phyloP scores from a whole-genome alignment of 352 stramenopile genomes.

The Phytophthora europaea region DNA sequence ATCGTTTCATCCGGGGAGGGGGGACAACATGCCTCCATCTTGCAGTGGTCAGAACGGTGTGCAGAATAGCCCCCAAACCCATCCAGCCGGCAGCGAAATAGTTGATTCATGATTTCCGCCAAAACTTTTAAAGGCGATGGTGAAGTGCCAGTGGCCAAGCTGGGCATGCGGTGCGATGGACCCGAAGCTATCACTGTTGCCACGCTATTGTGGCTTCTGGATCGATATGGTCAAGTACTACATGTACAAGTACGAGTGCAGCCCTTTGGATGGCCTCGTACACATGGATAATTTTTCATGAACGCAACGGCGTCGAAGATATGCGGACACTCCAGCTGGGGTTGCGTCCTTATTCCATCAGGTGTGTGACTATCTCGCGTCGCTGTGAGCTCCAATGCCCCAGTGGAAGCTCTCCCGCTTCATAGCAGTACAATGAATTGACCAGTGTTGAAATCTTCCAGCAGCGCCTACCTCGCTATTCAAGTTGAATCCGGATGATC shows the following conservation, averaged over 20 bases:
- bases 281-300: not conserved
- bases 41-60: constrained; percentile 26
- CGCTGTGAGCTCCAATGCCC: constrained; percentile 9
- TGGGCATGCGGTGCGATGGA: not conserved
- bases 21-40: constrained; percentile 14
- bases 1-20: constrained; percentile 9
- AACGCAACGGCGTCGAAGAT: not conserved
- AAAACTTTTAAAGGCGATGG: constrained; percentile 11
- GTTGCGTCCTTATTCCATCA: constrained; percentile 31
- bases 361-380: constrained; percentile 28
- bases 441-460: constrained; percentile 16
- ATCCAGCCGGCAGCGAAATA: constrained; percentile 27
- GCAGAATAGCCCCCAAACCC: constrained; percentile 20
- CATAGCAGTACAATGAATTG: not conserved
- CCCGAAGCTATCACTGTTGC: not conserved
- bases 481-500: constrained; percentile 57
- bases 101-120: constrained; percentile 8
- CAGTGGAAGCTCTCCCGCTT: constrained; percentile 3
- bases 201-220: not conserved
- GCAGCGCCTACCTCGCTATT: constrained; percentile 3
- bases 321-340: constrained; percentile 27
- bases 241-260: not conserved
- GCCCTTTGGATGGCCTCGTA: not conserved
- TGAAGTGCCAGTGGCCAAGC: constrained; percentile 1
- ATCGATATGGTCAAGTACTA: not conserved